These are phyloP conservation scores for Lycium ferocissimum DNA, from an alignment of 257 asterid species.

Conservation along the genomic window DNA sequence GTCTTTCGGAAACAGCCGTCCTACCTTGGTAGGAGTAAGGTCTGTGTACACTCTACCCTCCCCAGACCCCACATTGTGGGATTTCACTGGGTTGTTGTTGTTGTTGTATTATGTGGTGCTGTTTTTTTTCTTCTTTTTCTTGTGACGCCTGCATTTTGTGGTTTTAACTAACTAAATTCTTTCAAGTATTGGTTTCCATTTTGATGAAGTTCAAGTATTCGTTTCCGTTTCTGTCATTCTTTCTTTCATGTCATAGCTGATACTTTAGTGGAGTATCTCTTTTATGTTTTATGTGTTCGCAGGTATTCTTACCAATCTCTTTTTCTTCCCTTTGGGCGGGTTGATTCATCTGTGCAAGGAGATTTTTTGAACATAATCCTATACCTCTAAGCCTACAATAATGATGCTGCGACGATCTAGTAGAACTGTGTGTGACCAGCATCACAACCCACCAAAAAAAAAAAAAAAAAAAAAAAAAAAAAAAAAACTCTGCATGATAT, in stretches of 20 bases:
- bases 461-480: too few species aligned
- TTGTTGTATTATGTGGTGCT: too few species aligned
- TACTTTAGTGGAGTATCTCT: not conserved
- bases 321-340: not conserved
- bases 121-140: not conserved
- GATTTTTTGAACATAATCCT: not conserved
- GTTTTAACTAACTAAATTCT: constrained; percentile 4
- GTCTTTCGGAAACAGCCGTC: too few species aligned
- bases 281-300: not conserved
- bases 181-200: not conserved
- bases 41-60: too few species aligned
- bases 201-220: too few species aligned
- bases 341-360: not conserved
- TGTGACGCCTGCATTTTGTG: not conserved
- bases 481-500: too few species aligned
- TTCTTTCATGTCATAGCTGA: not conserved
- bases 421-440: not conserved
- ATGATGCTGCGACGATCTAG: not conserved
- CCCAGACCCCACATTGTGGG: too few species aligned
- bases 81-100: too few species aligned
- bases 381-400: not conserved
- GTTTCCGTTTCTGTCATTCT: not conserved
- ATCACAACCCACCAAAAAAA: too few species aligned
- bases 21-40: too few species aligned
- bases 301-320: not conserved